These are phyloP conservation scores for Atkinsonella hypoxylon DNA, from an alignment of 2,329 filamentous ascomycete genomes.

Conservation along the genomic window DNA sequence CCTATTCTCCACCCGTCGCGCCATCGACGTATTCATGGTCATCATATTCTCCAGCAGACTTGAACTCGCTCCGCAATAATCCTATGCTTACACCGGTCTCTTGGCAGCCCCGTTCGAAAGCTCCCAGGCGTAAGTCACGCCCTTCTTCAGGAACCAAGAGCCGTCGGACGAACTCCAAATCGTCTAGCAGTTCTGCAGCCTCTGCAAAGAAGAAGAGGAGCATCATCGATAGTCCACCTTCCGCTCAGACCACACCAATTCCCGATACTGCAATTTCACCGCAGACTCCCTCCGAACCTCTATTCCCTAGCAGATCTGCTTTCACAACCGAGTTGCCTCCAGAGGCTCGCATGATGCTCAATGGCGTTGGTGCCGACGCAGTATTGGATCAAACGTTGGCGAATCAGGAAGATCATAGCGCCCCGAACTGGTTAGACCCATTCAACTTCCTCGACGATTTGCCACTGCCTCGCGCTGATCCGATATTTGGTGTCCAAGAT, in stretches of 20 bases:
- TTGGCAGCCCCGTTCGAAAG: not conserved
- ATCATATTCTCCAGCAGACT: not conserved
- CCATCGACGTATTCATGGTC: not conserved
- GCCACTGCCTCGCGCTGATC: conserved; percentile 1
- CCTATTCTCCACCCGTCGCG: not conserved
- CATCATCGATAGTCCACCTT: not conserved
- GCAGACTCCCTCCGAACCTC: conserved; percentile 7
- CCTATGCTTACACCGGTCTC: not conserved
- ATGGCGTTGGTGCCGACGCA: conserved; percentile 19
- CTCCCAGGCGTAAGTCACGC: not conserved
- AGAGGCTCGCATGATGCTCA: conserved; percentile 29
- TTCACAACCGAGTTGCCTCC: conserved; percentile 31
- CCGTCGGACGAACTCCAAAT: conserved; percentile 4
- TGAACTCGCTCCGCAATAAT: not conserved
- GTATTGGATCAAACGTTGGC: conserved; percentile 11
- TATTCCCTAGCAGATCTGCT: conserved; percentile 15
- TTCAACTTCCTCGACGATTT: not conserved
- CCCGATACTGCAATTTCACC: conserved; percentile 10
- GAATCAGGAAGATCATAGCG: conserved; percentile 7
- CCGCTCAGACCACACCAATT: not conserved
- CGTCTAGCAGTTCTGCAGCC: not conserved
- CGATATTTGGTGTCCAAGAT: conserved; percentile 3
- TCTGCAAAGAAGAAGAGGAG: not conserved
- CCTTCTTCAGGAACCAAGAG: not conserved
- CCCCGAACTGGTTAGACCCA: not conserved